A percentile compares a stretch with the other conserved stretches of the same genome.
Evolutionary conservation across 1,284 basidiomycete genomes (phyloP).

Genomic region (Phylloporus sp.): DNA sequence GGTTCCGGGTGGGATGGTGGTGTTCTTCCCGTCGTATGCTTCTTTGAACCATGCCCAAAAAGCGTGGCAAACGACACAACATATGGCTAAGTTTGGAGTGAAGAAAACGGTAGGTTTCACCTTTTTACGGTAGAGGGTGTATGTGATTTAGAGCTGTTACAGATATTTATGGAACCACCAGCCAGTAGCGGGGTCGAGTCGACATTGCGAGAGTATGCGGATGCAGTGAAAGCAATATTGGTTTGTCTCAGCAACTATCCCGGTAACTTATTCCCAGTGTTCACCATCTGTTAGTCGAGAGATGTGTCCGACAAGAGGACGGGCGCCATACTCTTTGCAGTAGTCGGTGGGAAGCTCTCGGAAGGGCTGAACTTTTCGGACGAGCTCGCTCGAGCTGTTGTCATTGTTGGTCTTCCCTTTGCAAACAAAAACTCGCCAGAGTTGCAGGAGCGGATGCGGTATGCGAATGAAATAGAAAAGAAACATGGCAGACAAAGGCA

Average conservation of each 20-base stretch:
- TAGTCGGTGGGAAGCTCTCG: conserved; percentile 95
- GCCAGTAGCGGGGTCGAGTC: conserved; percentile 79
- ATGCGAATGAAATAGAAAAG: conserved; percentile 71
- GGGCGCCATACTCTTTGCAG: conserved; percentile 87
- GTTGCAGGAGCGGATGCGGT: conserved; percentile 90
- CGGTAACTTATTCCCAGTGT: conserved; percentile 3
- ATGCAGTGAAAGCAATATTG: conserved; percentile 56
- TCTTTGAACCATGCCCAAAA: conserved; percentile 77
- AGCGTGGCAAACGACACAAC: conserved; percentile 71
- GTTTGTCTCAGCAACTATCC: conserved; percentile 39
- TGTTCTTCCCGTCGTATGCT: conserved; percentile 93
- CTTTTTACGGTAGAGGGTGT: not conserved
- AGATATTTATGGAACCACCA: conserved; percentile 93
- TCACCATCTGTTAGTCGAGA: conserved; percentile 23
- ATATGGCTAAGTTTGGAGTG: conserved; percentile 66
- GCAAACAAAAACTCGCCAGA: conserved; percentile 92
- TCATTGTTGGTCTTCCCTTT: conserved; percentile 93
- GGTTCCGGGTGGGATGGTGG: conserved; percentile 88
- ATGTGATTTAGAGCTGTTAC: not conserved
- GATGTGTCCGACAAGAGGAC: conserved; percentile 47
- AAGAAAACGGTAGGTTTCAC: conserved; percentile 72
- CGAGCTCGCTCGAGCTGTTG: conserved; percentile 86
- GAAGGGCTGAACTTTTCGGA: conserved; percentile 98
- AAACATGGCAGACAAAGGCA: conserved; percentile 43
- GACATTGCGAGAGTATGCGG: conserved; percentile 80